Evolutionary conservation across 2,329 filamentous ascomycete genomes (phyloP).

Genomic region (Mariannaea sp.): DNA sequence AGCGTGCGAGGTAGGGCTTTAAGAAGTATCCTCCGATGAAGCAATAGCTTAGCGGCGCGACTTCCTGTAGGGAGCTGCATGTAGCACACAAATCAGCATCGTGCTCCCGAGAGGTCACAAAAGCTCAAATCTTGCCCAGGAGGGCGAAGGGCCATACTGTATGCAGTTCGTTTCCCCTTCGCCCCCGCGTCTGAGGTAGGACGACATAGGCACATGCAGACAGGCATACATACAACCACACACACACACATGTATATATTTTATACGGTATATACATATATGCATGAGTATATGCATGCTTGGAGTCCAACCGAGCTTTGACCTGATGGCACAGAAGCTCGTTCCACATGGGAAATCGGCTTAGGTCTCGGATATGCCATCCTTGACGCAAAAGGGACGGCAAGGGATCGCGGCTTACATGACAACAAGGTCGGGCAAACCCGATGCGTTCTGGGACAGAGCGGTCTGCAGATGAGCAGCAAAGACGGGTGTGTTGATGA

Average conservation of each 20-base stretch:
- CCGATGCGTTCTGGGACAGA: conserved; percentile 55
- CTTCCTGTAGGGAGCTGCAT: conserved; percentile 80
- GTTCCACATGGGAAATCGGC: background rate
- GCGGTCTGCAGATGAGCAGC: conserved; percentile 69
- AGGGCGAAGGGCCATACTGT: background rate
- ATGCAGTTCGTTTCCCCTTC: background rate
- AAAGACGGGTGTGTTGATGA: conserved; percentile 72
- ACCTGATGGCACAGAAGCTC: background rate
- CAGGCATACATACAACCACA: background rate
- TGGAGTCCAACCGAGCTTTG: background rate
- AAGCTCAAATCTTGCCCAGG: conserved; percentile 5
- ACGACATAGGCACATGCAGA: background rate
- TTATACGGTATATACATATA: no score
- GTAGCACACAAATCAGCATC: conserved; percentile 33
- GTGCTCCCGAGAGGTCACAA: conserved; percentile 18
- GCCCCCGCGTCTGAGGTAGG: background rate
- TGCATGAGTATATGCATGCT: no score
- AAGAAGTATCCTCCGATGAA: conserved; percentile 86
- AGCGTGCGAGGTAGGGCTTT: conserved; percentile 73
- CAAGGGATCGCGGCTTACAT: conserved; percentile 52
- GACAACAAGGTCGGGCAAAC: conserved; percentile 60
- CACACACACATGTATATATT: no score
- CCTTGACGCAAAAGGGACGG: background rate
- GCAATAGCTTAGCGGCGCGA: conserved; percentile 80
- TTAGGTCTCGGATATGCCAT: background rate